Base-by-base conservation (phyloP, 1,284 basidiomycete species). In the Trametes sp. region DNA sequence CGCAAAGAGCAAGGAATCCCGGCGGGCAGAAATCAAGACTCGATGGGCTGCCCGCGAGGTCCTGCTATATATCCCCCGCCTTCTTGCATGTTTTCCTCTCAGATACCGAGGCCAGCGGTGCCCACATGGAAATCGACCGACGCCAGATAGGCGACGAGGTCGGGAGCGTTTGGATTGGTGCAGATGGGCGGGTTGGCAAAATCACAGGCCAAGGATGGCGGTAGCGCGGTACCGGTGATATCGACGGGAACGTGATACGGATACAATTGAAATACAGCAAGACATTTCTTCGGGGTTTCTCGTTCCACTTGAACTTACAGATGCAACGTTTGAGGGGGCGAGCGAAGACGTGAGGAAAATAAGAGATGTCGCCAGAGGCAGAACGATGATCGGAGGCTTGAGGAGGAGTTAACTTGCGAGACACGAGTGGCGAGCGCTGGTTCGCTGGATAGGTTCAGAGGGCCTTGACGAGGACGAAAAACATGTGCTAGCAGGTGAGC, bases 21-120 rank as follows among this genome's bases (percentile, higher is more conserved):
- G n/a, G n/a, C n/a, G n/a, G n/a, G n/a, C n/a, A n/a, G n/a, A n/a
- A n/a, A n/a, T n/a, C n/a, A n/a, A n/a, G n/a, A n/a, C n/a, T n/a
- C n/a, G 38, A n/a, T 8, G 19, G 16, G 16, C 16, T 16, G 7
- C 14, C 13, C 38, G 19, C 6, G 16, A 8, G 38, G 10, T 3
- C 1, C 4, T 19, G 38, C 38, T 50, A 50, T 50, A 50, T 50
- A 50, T 29, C 11, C 8, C 48, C 29, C 13, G 13, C 48, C n/a
- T 31, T 6, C 7, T 19, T 19, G 38, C 48, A 14, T 45, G 23
- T 10, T 41, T 49, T 57, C 55, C 55, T 41, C 46, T 57, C 55
- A 49, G 46, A 57, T 57, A 41, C 55, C 55, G 55, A 57, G 45
- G 16, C 16, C 6, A 16, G 10, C n/a, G 29, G n/a, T 50, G 48